Percentiles rank a stretch among this genome's conserved stretches.
Conservation (phyloP, 106 monocot species). For the Dactylorhiza incarnata region DNA sequence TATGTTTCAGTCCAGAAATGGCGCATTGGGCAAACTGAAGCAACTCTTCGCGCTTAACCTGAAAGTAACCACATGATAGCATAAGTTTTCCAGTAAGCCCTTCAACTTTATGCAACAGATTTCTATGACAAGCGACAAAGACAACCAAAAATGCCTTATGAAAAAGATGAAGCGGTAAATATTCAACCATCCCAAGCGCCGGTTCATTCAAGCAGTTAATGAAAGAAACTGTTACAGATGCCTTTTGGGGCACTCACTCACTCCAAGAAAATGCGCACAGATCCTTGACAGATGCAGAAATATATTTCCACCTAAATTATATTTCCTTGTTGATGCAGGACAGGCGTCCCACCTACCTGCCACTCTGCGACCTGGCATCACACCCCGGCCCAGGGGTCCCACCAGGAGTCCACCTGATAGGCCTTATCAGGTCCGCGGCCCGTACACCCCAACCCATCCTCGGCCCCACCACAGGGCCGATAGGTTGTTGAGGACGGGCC, state of each 20-base stretch:
- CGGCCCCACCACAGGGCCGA: too few relatives aligned
- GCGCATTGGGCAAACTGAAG: conserved; percentile 95
- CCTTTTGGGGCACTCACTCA: not conserved
- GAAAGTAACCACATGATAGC: conserved; percentile 10
- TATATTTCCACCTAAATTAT: too few relatives aligned
- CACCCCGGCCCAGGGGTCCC: too few relatives aligned
- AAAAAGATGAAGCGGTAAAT: not conserved
- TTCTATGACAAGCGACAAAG: not conserved
- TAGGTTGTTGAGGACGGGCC: too few relatives aligned
- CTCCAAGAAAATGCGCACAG: not conserved
- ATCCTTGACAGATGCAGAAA: too few relatives aligned
- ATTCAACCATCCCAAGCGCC: not conserved
- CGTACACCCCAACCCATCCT: too few relatives aligned
- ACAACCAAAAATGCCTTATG: not conserved
- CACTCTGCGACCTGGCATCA: too few relatives aligned
- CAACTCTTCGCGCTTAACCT: conserved; percentile 91
- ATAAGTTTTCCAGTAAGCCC: not conserved
- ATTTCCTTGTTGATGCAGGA: too few relatives aligned
- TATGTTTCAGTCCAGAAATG: conserved; percentile 77
- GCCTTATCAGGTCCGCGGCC: too few relatives aligned
- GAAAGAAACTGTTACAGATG: not conserved
- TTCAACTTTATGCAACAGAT: not conserved
- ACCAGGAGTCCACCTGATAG: too few relatives aligned
- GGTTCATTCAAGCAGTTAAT: not conserved
- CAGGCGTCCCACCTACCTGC: too few relatives aligned